Evolutionary conservation across 345 rosid species (phyloP), one percentile per base, ranked within the genome.

Genomic region (Combretum micranthum): DNA sequence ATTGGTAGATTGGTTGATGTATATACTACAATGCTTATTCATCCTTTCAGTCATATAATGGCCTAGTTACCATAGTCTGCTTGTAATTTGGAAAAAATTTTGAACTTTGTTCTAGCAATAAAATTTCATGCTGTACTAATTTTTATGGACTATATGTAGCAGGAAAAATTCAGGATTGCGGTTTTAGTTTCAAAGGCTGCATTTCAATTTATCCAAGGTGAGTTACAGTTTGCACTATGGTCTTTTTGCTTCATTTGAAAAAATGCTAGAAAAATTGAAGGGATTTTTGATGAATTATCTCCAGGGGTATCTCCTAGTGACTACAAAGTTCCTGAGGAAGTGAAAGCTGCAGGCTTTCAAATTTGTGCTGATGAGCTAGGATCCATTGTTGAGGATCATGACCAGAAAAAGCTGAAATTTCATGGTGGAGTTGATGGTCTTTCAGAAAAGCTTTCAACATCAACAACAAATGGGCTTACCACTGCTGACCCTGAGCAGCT

Each of bases 171-270:
- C 63, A 79, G 98, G 77, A 60, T 91, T 52, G 95, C 98, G 12
- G 95, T 91, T 63, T 77, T 91, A 19, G 96, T 88, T 42, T 91
- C 98, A 2, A 88, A 91, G 78, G 98, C 98, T 13, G 96, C 95
- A 15, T 69, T 85, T 70, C 98, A 88, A 42, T 86, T 84, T 65
- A 77, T 88, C 65, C 73, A 74, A 75, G 95, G 98, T 83, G 61
- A 69, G 72, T 53, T 64, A 52, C 21, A 15, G 43, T 6, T 26
- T 32, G 23, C 13, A 39, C 12, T 12, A 13, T 21, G 4, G 3
- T 18, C 25, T 57, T 57, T 13, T 11, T 18, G 11, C 47, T 58
- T n/a, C 37, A 19, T 45, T n/a, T 12, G 7, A 58, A 16, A 22
- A 32, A 54, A 18, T 5, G 2, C 57, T 20, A 17, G 22, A 22